Conservation (phyloP, 495 filamentous ascomycete genomes). For the Penicillium soppii region DNA sequence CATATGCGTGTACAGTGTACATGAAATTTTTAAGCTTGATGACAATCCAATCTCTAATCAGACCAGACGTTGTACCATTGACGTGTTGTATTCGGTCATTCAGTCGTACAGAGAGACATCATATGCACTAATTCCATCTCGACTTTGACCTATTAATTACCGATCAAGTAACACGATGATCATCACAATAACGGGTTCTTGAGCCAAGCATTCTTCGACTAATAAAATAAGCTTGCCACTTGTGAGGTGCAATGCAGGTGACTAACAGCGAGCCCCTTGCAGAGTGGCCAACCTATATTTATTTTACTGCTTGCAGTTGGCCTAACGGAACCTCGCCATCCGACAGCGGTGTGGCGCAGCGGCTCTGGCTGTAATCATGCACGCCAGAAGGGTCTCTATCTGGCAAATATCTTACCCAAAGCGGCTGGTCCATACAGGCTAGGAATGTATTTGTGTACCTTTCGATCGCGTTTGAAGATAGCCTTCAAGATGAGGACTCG, state of each 20-base stretch:
- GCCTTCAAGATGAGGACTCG: no score
- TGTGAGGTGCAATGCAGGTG: not conserved
- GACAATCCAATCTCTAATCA: not conserved
- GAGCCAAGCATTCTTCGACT: not conserved
- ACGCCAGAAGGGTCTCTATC: not conserved
- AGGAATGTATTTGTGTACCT: no score
- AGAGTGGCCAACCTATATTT: not conserved
- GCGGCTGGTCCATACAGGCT: not conserved
- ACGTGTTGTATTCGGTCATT: no score
- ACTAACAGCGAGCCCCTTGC: slow-evolving; percentile 2
- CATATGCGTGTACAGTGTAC: no score
- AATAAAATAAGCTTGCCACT: not conserved
- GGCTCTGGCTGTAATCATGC: not conserved
- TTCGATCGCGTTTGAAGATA: no score
- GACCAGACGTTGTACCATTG: no score
- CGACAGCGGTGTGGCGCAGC: slow-evolving; percentile 1
- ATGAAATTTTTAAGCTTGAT: not conserved
- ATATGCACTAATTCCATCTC: not conserved
- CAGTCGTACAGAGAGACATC: no score
- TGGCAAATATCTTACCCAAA: no score
- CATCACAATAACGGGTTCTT: not conserved
- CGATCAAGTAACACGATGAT: not conserved
- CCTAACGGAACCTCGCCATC: not conserved
- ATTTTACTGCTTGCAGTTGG: not conserved
- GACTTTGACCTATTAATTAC: not conserved